Evolutionary conservation across 176 grass and related monocot genomes (phyloP), one percentile per base, ranked within the genome.

Genomic region (Hsuehochloa calcarea): DNA sequence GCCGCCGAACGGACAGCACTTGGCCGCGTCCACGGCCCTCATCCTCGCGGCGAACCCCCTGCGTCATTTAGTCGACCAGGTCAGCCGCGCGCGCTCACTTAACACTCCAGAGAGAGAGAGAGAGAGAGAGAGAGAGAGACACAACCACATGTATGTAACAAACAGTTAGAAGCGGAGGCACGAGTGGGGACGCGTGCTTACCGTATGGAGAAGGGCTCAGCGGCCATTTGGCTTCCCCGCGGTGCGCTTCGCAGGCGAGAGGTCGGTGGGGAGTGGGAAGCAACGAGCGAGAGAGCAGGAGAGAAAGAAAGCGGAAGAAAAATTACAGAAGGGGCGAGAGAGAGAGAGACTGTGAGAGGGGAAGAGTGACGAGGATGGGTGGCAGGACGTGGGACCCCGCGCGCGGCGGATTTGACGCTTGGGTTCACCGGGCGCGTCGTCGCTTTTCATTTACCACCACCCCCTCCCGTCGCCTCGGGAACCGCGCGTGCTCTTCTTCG

Each of bases 151-250:
- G 74, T 4, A 40, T 5, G 74, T 4, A 40, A 49, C 45, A 44
- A 63, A 40, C 37, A 0, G 17, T 12, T 5, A 10, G 37, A 63
- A 45, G 58, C 56, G 10, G 17, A 19, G 20, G 51, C 69, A 20
- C 19, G 14, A 54, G 63, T 4, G 22, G 37, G 29, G 17, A 35
- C n/a, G 66, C 40, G 77, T n/a, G 78, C 64, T 77, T 80, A 90
- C 89, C 89, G 81, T 43, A 90, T 90, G 68, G 89, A 87, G 75
- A 90, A 90, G 65, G 75, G 75, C 80, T 90, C 74, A 5, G 40
- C 27, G 72, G 80, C 75, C 89, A 90, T 90, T 29, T 68, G 50
- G 60, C 80, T 66, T 12, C 68, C 51, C 50, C 8, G 10, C 25
- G 35, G 66, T 12, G 37, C 46, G 66, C 60, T 65, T 82, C 68